Evolutionary conservation across 2,329 filamentous ascomycete genomes (phyloP), one percentile per base, ranked within the genome.

Genomic region (Ascomycota sp.): DNA sequence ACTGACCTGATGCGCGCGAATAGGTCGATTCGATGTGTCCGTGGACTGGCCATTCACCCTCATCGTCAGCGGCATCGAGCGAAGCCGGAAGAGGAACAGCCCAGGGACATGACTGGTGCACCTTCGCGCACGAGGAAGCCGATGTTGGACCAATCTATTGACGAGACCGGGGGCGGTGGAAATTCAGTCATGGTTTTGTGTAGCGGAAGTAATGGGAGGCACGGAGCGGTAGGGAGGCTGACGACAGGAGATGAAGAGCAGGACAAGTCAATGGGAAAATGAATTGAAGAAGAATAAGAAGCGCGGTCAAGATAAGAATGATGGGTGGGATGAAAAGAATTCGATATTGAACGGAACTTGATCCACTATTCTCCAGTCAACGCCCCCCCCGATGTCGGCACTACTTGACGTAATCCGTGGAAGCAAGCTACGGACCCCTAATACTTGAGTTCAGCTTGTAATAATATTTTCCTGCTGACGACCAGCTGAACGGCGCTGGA

Each of bases 81-180:
- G n/a, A n/a, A n/a, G n/a, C n/a, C n/a, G n/a, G n/a, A n/a, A n/a
- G n/a, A n/a, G n/a, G n/a, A n/a, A n/a, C n/a, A n/a, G n/a, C n/a
- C n/a, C n/a, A 7, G 9, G 12, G 22, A 20, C 2, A 12, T n/a
- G n/a, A n/a, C n/a, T n/a, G n/a, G n/a, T 24, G 2, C 53, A 81
- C 81, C 80, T 65, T 94, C 83, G 40, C 82, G 78, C 42, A 94
- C 75, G 47, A 74, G 75, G 66, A 95, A 95, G 47, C 86, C 86
- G 39, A 95, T 71, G 45, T 93, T 77, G 51, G 67, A 70, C 86
- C 86, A 95, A 63, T 95, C 83, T 58, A 92, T 86, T 38, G 76
- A 77, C 46, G 70, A 71, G 41, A 79, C 71, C 4, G 80, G 75
- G 8, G 76, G 69, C 20, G 82, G 81, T 39, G 82, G 82, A 47